A percentile compares a stretch with the other conserved stretches of the same genome.
phyloP scores from a whole-genome alignment of 192 early-diverging fungal species.

The Entophlyctis helioformis region DNA sequence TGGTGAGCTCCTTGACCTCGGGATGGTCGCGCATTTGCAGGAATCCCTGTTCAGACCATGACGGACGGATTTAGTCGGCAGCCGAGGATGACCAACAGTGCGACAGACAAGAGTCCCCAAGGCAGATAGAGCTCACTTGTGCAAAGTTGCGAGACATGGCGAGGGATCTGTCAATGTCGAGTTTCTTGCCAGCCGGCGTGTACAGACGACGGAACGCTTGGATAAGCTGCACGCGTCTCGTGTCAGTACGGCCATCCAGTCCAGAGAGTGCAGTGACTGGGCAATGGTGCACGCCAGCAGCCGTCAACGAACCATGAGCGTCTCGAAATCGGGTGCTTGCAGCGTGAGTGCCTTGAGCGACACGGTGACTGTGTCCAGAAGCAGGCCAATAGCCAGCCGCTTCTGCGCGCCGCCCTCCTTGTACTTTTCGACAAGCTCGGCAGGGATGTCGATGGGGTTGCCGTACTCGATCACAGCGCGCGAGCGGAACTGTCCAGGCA shows the following conservation, averaged over 20 bases:
- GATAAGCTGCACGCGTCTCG: constrained; percentile 44
- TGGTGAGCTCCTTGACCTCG: constrained; percentile 63
- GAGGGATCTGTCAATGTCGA: constrained; percentile 43
- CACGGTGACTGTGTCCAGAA: constrained; percentile 72
- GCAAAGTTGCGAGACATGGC: neutral
- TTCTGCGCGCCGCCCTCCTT: constrained; percentile 70
- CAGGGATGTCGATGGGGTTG: constrained; percentile 67
- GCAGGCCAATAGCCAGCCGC: constrained; percentile 62
- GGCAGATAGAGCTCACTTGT: neutral
- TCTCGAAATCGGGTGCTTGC: constrained; percentile 86
- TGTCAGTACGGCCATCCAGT: neutral
- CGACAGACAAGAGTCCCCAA: neutral
- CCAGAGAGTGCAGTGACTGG: neutral
- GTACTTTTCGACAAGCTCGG: constrained; percentile 74
- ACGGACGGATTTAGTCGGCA: neutral
- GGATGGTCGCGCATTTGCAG: constrained; percentile 69
- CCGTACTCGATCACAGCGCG: constrained; percentile 98
- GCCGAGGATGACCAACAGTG: neutral
- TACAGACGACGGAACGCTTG: constrained; percentile 92
- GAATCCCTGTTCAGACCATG: constrained; percentile 53
- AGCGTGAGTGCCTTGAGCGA: constrained; percentile 80
- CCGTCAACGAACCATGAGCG: constrained; percentile 57
- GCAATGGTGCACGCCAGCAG: neutral
- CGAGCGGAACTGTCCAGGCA: constrained; percentile 65
- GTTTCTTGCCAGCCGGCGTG: constrained; percentile 70